Base-by-base conservation (phyloP, 306 rosid species). In the Vicia sativa region DNA sequence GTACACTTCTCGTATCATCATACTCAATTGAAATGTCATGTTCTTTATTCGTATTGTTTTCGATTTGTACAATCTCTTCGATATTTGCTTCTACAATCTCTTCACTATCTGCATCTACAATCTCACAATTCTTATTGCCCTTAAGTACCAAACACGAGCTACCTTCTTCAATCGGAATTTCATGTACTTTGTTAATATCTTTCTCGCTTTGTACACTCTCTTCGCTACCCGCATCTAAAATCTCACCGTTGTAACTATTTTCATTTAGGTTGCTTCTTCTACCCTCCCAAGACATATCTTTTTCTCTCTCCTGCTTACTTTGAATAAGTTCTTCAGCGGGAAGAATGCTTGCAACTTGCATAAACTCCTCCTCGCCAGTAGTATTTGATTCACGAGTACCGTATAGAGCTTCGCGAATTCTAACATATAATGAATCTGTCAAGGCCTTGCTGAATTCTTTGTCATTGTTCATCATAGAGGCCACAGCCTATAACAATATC, bases 401-500 rank as follows among this genome's bases (percentile, higher is more conserved):
- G 60, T 31, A 70, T 34, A 88, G 79, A 78, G 83, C 79, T 82
- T 85, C 79, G 0, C 83, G 91, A 38, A 88, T 80, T 63, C 79
- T 73, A 57, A 80, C 63, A 81, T 84, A 95, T 35, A 90, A 68
- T 1, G 85, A 73, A 23, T 82, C 95, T 49, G 65, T 83, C 83
- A 90, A 82, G 29, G 90, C 82, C 66, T 80, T 79, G 62, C 62
- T 82, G 74, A 88, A 76, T 73, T 85, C 96, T 68, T 73, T 71
- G 72, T 90, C 75, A 37, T 70, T 4, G 52, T 77, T 78, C 82
- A 76, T 74, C 70, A 25, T 83, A 38, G 97, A 88, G 68, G 88
- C 67, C 84, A 88, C 96, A 25, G 82, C 95, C 99, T 90, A 73
- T 39, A 65, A 62, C 34, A 68, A 54, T 41, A 48, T 65, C 29